Percentiles rank a stretch among this genome's conserved stretches.
Conservation (phyloP, 2,329 filamentous ascomycete genomes). For the Apiospora marii region DNA sequence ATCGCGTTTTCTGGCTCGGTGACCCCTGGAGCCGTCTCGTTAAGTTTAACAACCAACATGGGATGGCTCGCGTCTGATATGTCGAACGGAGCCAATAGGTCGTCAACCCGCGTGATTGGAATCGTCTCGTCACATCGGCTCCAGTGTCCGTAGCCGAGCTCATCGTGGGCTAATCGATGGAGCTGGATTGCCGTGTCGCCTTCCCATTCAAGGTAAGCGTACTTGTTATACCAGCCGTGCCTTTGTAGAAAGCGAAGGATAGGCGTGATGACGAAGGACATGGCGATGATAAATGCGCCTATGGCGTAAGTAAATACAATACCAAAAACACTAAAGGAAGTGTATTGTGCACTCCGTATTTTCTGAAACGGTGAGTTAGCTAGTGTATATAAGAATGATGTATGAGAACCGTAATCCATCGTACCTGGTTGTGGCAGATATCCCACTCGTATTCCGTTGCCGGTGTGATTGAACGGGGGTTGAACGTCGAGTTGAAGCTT, state of each 20-base stretch:
- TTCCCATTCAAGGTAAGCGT: not conserved
- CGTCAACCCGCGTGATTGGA: no score
- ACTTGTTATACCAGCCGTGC: not conserved
- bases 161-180: no score
- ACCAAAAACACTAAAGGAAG: not conserved
- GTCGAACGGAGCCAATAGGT: no score
- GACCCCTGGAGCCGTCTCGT: no score
- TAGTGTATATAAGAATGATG: no score
- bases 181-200: no score
- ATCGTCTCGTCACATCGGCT: no score
- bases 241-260: not conserved
- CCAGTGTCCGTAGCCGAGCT: no score
- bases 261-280: not conserved
- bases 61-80: no score
- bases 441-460: not conserved
- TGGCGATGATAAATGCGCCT: not conserved
- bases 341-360: not conserved
- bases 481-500: not conserved
- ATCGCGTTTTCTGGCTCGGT: no score
- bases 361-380: not conserved
- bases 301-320: not conserved
- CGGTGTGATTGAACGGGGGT: not conserved
- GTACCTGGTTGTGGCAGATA: conserved; percentile 22
- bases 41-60: no score
- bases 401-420: no score